Evolutionary conservation across 805 yeast species (phyloP).

Genomic region (Barnettozyma californica): DNA sequence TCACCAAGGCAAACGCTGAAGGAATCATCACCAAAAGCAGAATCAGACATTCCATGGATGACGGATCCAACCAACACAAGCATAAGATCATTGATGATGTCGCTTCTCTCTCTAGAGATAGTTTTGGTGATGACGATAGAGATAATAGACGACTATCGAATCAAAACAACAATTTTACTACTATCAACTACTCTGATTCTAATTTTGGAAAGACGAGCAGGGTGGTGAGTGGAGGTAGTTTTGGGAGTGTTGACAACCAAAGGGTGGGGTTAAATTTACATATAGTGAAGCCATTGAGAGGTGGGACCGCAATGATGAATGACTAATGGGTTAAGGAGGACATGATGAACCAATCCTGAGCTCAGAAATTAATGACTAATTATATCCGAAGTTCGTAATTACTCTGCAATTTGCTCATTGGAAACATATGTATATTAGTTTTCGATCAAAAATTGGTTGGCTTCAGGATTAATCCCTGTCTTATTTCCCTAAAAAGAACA

Average conservation of each 20-base stretch:
- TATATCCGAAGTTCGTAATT: neutral
- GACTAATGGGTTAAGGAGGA: neutral
- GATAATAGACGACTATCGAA: neutral
- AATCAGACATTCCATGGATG: neutral
- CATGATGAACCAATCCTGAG: neutral
- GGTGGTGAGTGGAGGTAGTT: neutral
- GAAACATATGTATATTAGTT: neutral
- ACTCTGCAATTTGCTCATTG: neutral
- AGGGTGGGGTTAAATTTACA: slow-evolving; percentile 48
- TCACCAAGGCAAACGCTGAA: neutral
- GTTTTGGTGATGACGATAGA: neutral
- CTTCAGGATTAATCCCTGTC: neutral
- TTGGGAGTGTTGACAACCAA: neutral
- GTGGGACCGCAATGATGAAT: slow-evolving; percentile 22
- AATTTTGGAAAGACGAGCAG: slow-evolving; percentile 1
- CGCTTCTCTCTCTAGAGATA: neutral
- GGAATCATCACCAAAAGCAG: neutral
- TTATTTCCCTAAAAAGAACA: neutral
- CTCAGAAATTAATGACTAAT: neutral
- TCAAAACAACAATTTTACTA: neutral
- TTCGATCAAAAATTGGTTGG: neutral
- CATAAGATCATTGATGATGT: neutral
- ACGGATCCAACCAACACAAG: neutral
- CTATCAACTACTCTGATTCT: slow-evolving; percentile 4
- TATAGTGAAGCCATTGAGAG: slow-evolving; percentile 59